Evolutionary conservation across 148 eudicot species (phyloP).

Genomic region (Nepenthes gracilis): DNA sequence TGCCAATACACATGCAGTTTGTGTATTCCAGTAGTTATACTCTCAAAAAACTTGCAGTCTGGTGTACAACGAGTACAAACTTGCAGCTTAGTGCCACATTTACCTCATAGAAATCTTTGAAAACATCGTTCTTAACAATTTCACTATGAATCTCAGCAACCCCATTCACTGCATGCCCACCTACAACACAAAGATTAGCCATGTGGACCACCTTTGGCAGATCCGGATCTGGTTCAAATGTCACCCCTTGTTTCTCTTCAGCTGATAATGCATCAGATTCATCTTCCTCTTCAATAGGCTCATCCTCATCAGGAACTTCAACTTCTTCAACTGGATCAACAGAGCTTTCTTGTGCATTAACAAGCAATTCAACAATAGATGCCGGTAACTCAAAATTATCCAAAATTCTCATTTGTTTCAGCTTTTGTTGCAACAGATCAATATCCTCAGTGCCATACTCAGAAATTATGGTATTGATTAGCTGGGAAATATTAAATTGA

Average conservation of each 20-base stretch:
- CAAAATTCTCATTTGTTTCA: conserved; percentile 72
- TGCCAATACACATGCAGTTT: too few relatives aligned
- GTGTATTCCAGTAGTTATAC: neutral
- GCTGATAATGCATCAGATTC: conserved; percentile 5
- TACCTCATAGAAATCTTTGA: conserved; percentile 87
- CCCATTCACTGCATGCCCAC: conserved; percentile 95
- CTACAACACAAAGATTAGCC: conserved; percentile 96
- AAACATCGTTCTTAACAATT: conserved; percentile 79
- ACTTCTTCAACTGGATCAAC: neutral
- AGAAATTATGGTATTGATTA: conserved; percentile 49
- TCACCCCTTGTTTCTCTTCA: conserved; percentile 13
- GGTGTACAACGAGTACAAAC: too few relatives aligned
- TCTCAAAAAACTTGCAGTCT: too few relatives aligned
- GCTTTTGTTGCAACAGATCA: conserved; percentile 57
- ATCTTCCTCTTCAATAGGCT: conserved; percentile 10
- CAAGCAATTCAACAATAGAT: conserved; percentile 32
- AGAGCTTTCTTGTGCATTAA: conserved; percentile 24
- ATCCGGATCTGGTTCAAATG: conserved; percentile 36
- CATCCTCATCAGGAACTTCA: conserved; percentile 16
- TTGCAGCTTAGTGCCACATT: too few relatives aligned
- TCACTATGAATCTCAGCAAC: conserved; percentile 98
- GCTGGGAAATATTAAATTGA: conserved; percentile 24
- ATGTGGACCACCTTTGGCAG: conserved; percentile 79
- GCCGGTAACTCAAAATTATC: conserved; percentile 78
- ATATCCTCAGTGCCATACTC: conserved; percentile 70